Evolutionary conservation across 176 grass and related monocot species (phyloP).

Genomic region (Carex parvula): DNA sequence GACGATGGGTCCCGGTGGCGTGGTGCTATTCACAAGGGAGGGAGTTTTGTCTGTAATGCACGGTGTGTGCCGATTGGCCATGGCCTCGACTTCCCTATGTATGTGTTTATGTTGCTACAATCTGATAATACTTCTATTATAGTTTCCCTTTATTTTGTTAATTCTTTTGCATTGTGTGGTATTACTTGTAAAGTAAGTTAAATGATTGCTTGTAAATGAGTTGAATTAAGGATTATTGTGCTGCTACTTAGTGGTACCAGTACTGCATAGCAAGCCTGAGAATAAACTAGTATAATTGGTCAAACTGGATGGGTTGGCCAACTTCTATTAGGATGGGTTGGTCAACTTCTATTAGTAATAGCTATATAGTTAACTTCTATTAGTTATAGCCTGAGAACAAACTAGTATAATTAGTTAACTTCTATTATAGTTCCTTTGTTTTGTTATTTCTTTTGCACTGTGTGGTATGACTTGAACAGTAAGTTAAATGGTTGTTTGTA

Average conservation of each 20-base stretch:
- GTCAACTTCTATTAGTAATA: too few relatives aligned
- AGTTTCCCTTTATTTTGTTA: constrained; percentile 10
- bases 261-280: not conserved
- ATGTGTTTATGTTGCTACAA: constrained; percentile 34
- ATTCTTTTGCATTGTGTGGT: constrained; percentile 15
- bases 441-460: constrained; percentile 25
- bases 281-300: not conserved
- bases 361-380: too few relatives aligned
- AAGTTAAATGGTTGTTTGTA: not conserved
- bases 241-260: not conserved
- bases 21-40: constrained; percentile 83
- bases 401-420: too few relatives aligned
- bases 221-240: not conserved
- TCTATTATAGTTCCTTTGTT: not conserved
- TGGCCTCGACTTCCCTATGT: constrained; percentile 68
- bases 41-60: constrained; percentile 74
- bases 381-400: too few relatives aligned
- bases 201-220: not conserved
- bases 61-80: constrained; percentile 75
- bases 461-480: not conserved
- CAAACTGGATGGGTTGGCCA: too few relatives aligned
- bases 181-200: not conserved
- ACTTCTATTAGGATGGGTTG: too few relatives aligned
- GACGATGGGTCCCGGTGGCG: constrained; percentile 53
- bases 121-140: constrained; percentile 17